Evolutionary conservation across 129 eudicot genomes (phyloP).

Genomic region (Escallonia rubra): DNA sequence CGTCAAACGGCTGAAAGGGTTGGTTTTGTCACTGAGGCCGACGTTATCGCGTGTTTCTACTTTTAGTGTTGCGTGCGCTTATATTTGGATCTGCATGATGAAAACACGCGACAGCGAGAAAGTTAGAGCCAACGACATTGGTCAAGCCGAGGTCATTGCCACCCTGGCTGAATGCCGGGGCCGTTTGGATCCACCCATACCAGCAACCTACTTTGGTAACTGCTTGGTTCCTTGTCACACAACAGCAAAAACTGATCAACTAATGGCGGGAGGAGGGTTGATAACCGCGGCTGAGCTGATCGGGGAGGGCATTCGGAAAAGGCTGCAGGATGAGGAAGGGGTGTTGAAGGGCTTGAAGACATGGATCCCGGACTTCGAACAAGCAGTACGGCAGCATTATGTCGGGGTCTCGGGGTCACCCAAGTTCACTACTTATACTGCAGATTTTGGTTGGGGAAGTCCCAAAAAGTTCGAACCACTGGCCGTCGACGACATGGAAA

Average conservation of each 20-base stretch:
- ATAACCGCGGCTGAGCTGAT: slow-evolving; percentile 5
- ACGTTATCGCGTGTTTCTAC: slow-evolving; percentile 12
- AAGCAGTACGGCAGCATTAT: not conserved
- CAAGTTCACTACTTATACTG: slow-evolving; percentile 6
- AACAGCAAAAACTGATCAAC: not conserved
- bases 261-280: slow-evolving; percentile 23
- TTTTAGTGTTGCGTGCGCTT: slow-evolving; percentile 11
- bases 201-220: slow-evolving; percentile 27
- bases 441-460: slow-evolving; percentile 36
- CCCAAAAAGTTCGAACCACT: slow-evolving; percentile 14
- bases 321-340: slow-evolving; percentile 8
- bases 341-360: slow-evolving; percentile 5
- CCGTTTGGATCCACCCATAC: slow-evolving; percentile 20
- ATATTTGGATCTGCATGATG: slow-evolving; percentile 24
- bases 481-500: slow-evolving; percentile 4
- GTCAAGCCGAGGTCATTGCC: not conserved
- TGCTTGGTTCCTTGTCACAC: slow-evolving; percentile 5
- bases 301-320: not conserved
- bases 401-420: slow-evolving; percentile 34
- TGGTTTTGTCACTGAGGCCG: not conserved
- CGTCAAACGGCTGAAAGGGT: not conserved
- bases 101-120: not conserved
- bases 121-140: not conserved
- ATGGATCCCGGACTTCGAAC: not conserved
- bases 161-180: slow-evolving; percentile 13